Conservation (phyloP, 2,329 filamentous ascomycete species). For the Botrytis galanthina region DNA sequence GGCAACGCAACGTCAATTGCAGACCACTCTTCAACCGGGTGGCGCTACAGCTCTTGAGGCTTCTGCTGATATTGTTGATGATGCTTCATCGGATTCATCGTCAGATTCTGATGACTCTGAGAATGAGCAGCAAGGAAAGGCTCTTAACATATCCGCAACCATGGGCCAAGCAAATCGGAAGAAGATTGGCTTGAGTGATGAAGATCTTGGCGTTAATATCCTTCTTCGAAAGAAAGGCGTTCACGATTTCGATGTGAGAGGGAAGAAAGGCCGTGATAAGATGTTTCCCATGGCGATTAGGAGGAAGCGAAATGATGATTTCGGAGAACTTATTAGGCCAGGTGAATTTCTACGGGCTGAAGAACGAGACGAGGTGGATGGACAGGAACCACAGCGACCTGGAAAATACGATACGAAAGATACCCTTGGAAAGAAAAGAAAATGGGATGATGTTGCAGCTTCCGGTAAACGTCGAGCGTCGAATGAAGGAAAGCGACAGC, state of each 20-base stretch:
- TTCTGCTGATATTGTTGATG: conserved; percentile 72
- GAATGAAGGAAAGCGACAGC: conserved; percentile 58
- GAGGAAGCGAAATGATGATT: conserved; percentile 80
- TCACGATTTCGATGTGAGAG: conserved; percentile 90
- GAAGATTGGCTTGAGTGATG: conserved; percentile 82
- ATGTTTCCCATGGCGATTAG: conserved; percentile 87
- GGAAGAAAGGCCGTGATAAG: conserved; percentile 87
- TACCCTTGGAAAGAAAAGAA: conserved; percentile 84
- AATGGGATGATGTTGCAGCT: conserved; percentile 73
- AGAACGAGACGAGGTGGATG: conserved; percentile 76
- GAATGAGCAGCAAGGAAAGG: conserved; percentile 85
- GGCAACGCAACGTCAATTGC: conserved; percentile 81
- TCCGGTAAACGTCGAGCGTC: conserved; percentile 42
- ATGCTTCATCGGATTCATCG: conserved; percentile 81
- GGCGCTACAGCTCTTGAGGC: conserved; percentile 67
- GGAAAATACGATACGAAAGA: conserved; percentile 53
- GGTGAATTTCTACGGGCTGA: conserved; percentile 94
- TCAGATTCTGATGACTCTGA: conserved; percentile 87
- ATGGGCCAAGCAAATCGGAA: conserved; percentile 80
- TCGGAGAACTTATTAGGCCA: conserved; percentile 87
- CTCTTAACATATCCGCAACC: conserved; percentile 82
- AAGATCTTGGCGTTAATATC: conserved; percentile 88
- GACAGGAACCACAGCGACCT: conserved; percentile 56
- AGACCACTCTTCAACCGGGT: conserved; percentile 73
- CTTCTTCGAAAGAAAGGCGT: conserved; percentile 83